phyloP scores from a whole-genome alignment of 2,329 filamentous ascomycete genomes.

The Exophiala sideris region DNA sequence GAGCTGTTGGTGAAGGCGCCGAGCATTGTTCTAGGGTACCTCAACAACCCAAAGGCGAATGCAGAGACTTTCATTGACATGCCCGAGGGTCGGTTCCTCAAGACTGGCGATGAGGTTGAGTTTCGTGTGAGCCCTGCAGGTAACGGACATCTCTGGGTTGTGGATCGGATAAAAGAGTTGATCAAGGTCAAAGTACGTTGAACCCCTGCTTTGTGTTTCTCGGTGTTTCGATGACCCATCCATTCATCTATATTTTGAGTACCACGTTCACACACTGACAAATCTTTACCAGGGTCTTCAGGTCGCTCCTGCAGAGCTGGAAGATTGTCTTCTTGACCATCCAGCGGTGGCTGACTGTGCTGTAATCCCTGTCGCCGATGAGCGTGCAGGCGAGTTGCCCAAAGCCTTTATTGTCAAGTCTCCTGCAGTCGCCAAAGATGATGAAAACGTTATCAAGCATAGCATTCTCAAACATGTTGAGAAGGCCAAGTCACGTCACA shows the following conservation, averaged over 20 bases:
- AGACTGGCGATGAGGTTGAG: conserved; percentile 79
- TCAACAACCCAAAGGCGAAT: conserved; percentile 80
- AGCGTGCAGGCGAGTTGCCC: conserved; percentile 58
- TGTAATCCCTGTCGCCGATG: conserved; percentile 69
- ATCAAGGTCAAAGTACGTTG: conserved; percentile 69
- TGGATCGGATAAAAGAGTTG: conserved; percentile 72
- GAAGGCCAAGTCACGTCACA: conserved; percentile 58
- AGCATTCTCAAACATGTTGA: conserved; percentile 58
- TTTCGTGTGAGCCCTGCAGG: conserved; percentile 61
- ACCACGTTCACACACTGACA: background rate
- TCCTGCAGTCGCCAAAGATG: conserved; percentile 48
- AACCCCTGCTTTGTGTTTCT: conserved; percentile 38
- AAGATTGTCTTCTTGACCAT: conserved; percentile 73
- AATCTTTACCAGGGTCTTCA: conserved; percentile 62
- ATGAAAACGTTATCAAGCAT: conserved; percentile 50
- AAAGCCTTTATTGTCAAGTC: conserved; percentile 63
- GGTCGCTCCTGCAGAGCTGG: conserved; percentile 79
- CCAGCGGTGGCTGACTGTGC: conserved; percentile 70
- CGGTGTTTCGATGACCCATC: background rate
- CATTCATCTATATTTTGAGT: no score
- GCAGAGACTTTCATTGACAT: conserved; percentile 70
- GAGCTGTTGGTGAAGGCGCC: conserved; percentile 82
- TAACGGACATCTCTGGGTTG: conserved; percentile 76
- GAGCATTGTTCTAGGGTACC: conserved; percentile 73
- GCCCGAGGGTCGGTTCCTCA: conserved; percentile 56